Conservation (phyloP, 2,329 filamentous ascomycete species). For the Sporothrix globosa region DNA sequence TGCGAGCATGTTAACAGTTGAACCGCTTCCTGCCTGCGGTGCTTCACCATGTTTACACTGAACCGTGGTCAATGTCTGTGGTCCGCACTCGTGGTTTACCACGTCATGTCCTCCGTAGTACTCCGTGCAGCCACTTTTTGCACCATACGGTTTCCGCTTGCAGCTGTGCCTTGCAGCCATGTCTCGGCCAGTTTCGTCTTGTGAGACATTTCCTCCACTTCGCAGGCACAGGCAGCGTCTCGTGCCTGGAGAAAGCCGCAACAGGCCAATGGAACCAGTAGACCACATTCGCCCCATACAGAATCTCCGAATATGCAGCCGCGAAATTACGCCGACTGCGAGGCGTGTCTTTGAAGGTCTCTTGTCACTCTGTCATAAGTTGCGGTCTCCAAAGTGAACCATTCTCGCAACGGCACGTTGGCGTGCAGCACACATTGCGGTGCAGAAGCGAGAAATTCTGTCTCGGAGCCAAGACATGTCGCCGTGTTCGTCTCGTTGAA, state of each 20-base stretch:
- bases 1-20: too few relatives aligned
- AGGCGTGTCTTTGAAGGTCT: neutral
- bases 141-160: constrained; percentile 14
- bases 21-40: neutral
- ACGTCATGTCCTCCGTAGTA: neutral
- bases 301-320: constrained; percentile 7
- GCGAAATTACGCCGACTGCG: neutral
- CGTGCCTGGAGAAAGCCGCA: constrained; percentile 12
- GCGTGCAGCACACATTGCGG: neutral
- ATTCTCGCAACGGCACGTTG: constrained; percentile 4
- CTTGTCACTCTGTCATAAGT: neutral
- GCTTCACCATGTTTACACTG: neutral
- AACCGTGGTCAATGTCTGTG: neutral
- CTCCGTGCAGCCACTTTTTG: neutral
- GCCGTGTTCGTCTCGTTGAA: neutral
- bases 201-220: constrained; percentile 4
- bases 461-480: neutral
- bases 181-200: constrained; percentile 1
- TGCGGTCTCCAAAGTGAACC: neutral
- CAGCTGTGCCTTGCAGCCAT: constrained; percentile 3
- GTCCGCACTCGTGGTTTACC: neutral
- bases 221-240: neutral
- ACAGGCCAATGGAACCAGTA: neutral
- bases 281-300: neutral
- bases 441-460: constrained; percentile 1